These are phyloP conservation scores for Yamadazyma kanchanaburiensis DNA, from an alignment of 1,139 yeast species.

Conservation along the genomic window DNA sequence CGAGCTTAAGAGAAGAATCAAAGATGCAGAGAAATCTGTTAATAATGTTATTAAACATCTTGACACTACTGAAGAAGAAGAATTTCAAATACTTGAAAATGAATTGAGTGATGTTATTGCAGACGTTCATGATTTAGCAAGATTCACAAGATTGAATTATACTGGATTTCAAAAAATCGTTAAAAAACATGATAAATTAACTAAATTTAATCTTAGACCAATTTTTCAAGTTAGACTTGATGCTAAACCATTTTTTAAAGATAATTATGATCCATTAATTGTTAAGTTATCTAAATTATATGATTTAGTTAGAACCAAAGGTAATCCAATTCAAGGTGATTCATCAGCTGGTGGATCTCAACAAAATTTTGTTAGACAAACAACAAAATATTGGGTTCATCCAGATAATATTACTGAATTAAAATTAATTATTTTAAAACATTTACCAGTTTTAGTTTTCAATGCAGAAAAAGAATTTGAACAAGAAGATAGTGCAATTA, in stretches of 20 bases:
- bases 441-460: conserved; percentile 93
- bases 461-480: conserved; percentile 95
- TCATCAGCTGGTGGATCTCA: conserved; percentile 95
- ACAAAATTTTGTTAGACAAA: conserved; percentile 96
- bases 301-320: conserved; percentile 91
- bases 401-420: conserved; percentile 98
- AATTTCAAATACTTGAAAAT: conserved; percentile 86
- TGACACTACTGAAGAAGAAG: conserved; percentile 62
- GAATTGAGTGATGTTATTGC: conserved; percentile 92
- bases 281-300: conserved; percentile 86
- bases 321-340: conserved; percentile 92
- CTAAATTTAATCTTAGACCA: conserved; percentile 81
- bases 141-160: conserved; percentile 86
- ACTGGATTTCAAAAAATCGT: conserved; percentile 95
- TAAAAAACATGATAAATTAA: conserved; percentile 92
- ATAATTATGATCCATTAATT: conserved; percentile 83
- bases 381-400: conserved; percentile 98
- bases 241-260: conserved; percentile 92
- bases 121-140: conserved; percentile 94
- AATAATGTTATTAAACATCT: conserved; percentile 49
- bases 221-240: conserved; percentile 90
- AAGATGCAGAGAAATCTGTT: conserved; percentile 72
- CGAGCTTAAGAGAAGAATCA: conserved; percentile 78
- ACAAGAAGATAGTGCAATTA: conserved; percentile 89
- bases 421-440: conserved; percentile 87